Evolutionary conservation across 2,329 filamentous ascomycete species (phyloP).

Genomic region (Penicillium brasilianum): DNA sequence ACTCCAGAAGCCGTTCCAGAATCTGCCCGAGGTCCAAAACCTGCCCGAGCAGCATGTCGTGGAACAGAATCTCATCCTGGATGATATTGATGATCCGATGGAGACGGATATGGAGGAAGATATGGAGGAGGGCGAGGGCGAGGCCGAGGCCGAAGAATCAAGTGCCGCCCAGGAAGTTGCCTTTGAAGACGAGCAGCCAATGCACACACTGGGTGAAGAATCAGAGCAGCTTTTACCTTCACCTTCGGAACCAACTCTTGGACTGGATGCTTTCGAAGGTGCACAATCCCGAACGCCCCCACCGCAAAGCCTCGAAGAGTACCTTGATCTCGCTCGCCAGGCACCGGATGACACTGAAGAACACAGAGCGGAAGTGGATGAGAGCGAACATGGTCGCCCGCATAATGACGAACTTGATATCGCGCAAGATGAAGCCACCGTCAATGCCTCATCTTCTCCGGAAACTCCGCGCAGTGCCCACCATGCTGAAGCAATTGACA

Average conservation of each 20-base stretch:
- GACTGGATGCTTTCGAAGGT: constrained; percentile 12
- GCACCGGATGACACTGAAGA: constrained; percentile 18
- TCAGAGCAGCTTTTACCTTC: not conserved
- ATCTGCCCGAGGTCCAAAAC: constrained; percentile 10
- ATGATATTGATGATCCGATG: constrained; percentile 2
- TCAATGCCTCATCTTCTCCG: constrained; percentile 19
- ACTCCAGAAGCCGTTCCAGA: constrained; percentile 19
- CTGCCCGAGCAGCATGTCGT: constrained; percentile 10
- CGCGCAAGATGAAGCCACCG: constrained; percentile 24
- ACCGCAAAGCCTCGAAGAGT: not conserved
- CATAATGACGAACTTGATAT: constrained; percentile 29
- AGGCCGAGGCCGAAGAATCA: not conserved
- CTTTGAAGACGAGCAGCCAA: not conserved
- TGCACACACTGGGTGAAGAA: not conserved
- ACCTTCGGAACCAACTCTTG: constrained; percentile 12
- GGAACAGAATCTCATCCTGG: not conserved
- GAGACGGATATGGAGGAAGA: not conserved
- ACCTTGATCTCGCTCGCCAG: not conserved
- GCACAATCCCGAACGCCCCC: not conserved
- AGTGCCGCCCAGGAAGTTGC: not conserved
- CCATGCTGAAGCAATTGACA: constrained; percentile 24
- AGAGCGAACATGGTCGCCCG: constrained; percentile 22
- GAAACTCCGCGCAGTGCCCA: constrained; percentile 28
- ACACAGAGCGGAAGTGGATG: constrained; percentile 13
- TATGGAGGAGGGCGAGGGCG: not conserved